Conservation (phyloP, 2,329 filamentous ascomycete species). For the Pyrenochaeta sp. region DNA sequence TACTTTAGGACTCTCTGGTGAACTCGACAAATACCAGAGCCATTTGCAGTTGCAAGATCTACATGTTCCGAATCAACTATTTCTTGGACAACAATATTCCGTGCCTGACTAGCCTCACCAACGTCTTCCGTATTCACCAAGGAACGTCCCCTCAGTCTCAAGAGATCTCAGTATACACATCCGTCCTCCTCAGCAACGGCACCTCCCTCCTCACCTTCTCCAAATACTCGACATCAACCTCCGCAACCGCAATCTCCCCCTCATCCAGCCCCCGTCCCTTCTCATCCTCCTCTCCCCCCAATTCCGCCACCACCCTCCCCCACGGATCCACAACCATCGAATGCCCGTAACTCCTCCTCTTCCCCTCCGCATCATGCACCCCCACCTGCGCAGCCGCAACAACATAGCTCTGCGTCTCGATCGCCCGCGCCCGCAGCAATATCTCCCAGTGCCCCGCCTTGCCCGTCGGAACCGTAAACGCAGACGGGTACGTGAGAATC, state of each 20-base stretch:
- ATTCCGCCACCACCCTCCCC: conserved; percentile 75
- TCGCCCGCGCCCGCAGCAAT: conserved; percentile 78
- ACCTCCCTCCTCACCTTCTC: conserved; percentile 63
- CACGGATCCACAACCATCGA: conserved; percentile 87
- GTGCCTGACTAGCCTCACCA: too few species aligned
- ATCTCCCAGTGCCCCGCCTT: conserved; percentile 80
- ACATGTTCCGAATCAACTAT: too few species aligned
- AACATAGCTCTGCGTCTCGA: conserved; percentile 89
- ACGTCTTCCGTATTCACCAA: too few species aligned
- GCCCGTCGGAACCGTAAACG: conserved; percentile 88
- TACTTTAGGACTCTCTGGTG: too few species aligned
- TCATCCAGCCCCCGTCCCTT: conserved; percentile 41
- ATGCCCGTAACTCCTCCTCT: conserved; percentile 82
- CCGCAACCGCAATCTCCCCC: conserved; percentile 55
- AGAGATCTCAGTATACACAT: conserved; percentile 47
- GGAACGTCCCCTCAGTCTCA: not conserved
- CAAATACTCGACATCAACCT: conserved; percentile 62
- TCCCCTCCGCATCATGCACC: conserved; percentile 68
- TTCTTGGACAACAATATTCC: too few species aligned
- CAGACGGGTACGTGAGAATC: conserved; percentile 84
- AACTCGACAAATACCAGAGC: too few species aligned
- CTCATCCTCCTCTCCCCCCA: conserved; percentile 60
- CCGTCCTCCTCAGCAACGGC: conserved; percentile 63
- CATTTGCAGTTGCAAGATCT: too few species aligned
- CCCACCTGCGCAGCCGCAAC: conserved; percentile 84